Evolutionary conservation across 768 basidiomycete species (phyloP), one percentile per base, ranked within the genome.

Genomic region (Termitomyces sp.): DNA sequence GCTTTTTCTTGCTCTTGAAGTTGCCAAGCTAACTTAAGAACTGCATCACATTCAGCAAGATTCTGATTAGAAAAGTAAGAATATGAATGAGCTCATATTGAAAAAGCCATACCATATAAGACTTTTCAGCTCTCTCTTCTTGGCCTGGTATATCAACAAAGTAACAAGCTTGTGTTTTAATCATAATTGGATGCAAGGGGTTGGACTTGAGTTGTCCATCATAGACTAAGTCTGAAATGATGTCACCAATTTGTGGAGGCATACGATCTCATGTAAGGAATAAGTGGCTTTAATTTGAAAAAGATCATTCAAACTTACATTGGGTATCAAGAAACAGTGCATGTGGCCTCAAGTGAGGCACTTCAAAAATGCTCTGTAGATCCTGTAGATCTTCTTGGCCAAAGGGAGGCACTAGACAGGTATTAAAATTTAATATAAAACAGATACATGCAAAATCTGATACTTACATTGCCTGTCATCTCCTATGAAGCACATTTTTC

Each of bases 351-450:
- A 94, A 74, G 65, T 92, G 87, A 0, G 70, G 48, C n/a, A 88
- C 66, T 59, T 92, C 90, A 80, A 93, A 92, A 10, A 93, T 81
- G 63, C 89, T 91, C 59, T 87, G 77, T 13, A 92, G 74, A 2
- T 79, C 79, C 56, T 77, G 67, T 41, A 87, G 72, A 43, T 87
- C 79, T 61, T 90, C 88, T 61, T 88, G 81, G 9, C 89, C 90
- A 84, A 77, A 81, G 2, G 92, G 91, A 62, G 92, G 88, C 63
- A 93, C 92, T 93, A 54, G 43, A 46, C 63, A 50, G 52, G 9
- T 12, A 13, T 60, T 18, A 57, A 31, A 27, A 18, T 74, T 60
- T 18, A 57, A 31, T 31, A 18, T 74, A 61, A 4, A 53, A 64
- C 43, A 16, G 31, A 47, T 57, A 22, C 26, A 10, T 29, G 53